A percentile compares a stretch with the other conserved stretches of the same genome.
Evolutionary conservation across 257 asterid genomes (phyloP).

Genomic region (Eustoma russellianum): DNA sequence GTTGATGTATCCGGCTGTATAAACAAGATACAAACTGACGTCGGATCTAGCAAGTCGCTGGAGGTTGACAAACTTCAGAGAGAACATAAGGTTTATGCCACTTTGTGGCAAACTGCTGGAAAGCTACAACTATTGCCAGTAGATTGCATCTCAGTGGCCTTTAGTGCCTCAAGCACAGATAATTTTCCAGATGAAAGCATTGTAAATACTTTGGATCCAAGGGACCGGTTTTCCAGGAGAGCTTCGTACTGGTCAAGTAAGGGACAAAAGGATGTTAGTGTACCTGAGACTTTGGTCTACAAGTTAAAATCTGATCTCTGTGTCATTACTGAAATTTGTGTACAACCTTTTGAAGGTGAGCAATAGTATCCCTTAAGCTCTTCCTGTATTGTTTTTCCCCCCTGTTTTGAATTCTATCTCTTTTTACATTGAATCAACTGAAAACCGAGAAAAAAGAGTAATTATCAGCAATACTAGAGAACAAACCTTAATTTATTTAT

Average conservation of each 20-base stretch:
- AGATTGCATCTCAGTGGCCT: slow-evolving; percentile 50
- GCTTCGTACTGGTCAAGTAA: slow-evolving; percentile 83
- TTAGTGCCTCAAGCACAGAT: slow-evolving; percentile 79
- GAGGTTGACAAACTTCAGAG: slow-evolving; percentile 29
- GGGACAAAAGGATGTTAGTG: slow-evolving; percentile 60
- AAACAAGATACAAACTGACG: slow-evolving; percentile 11
- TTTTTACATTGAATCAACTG: not conserved
- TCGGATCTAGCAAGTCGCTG: slow-evolving; percentile 16
- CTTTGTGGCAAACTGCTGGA: slow-evolving; percentile 45
- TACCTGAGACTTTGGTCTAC: slow-evolving; percentile 61
- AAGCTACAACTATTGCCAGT: slow-evolving; percentile 28
- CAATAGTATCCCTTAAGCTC: slow-evolving; percentile 4
- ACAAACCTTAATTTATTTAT: not conserved
- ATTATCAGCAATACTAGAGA: not conserved
- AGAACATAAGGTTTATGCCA: slow-evolving; percentile 52
- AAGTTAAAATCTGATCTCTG: slow-evolving; percentile 51
- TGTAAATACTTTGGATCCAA: slow-evolving; percentile 49
- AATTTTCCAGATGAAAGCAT: slow-evolving; percentile 59
- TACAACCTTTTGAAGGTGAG: slow-evolving; percentile 79
- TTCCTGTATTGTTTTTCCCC: not conserved
- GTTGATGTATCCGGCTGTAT: slow-evolving; percentile 15
- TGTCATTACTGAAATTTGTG: slow-evolving; percentile 54
- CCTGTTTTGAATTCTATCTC: not conserved
- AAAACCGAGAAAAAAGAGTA: not conserved
- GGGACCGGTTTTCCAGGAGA: slow-evolving; percentile 31